A percentile compares a stretch with the other conserved stretches of the same genome.
Conservation (phyloP, 495 filamentous ascomycete species). For the Neurospora cerealis region DNA sequence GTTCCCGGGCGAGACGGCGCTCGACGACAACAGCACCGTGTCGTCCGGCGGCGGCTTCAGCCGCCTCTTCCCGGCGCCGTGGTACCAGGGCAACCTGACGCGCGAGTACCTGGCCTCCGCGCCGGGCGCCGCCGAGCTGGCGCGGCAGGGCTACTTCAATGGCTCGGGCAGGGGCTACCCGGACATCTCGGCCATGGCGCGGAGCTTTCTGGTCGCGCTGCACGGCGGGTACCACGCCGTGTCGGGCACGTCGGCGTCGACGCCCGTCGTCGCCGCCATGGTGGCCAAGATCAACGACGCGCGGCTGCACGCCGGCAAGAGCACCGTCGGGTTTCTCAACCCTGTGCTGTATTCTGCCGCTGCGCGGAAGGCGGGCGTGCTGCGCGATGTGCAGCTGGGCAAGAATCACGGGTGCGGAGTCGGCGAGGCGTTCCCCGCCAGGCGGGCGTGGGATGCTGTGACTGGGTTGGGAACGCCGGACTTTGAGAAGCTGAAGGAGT, state of each 20-base stretch:
- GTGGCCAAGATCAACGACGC: constrained; percentile 36
- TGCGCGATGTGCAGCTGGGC: constrained; percentile 42
- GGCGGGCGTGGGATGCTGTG: constrained; percentile 43
- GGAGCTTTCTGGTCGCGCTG: constrained; percentile 3
- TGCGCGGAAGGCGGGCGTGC: constrained; percentile 24
- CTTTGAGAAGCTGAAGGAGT: constrained; percentile 36
- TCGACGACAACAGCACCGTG: too few species aligned
- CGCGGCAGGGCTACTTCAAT: not conserved
- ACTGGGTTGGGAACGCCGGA: constrained; percentile 46
- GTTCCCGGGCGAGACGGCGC: constrained; percentile 9
- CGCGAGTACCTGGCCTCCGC: not conserved
- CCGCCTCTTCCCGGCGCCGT: constrained; percentile 30
- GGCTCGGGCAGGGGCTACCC: constrained; percentile 7
- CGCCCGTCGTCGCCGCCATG: constrained; percentile 4
- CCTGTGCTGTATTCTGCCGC: constrained; percentile 33
- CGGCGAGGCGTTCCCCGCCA: constrained; percentile 36
- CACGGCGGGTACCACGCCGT: constrained; percentile 4
- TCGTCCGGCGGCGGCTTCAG: constrained; percentile 39
- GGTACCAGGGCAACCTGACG: constrained; percentile 21
- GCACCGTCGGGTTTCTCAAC: constrained; percentile 43
- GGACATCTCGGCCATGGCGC: constrained; percentile 4
- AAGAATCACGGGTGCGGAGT: constrained; percentile 39
- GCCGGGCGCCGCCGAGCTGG: not conserved
- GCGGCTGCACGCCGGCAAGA: constrained; percentile 35
- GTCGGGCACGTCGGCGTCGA: constrained; percentile 9